A percentile compares a stretch with the other conserved stretches of the same genome.
These are phyloP conservation scores for Skeletonema tropicum DNA, from an alignment of 108 stramenopile genomes.

Conservation along the genomic window DNA sequence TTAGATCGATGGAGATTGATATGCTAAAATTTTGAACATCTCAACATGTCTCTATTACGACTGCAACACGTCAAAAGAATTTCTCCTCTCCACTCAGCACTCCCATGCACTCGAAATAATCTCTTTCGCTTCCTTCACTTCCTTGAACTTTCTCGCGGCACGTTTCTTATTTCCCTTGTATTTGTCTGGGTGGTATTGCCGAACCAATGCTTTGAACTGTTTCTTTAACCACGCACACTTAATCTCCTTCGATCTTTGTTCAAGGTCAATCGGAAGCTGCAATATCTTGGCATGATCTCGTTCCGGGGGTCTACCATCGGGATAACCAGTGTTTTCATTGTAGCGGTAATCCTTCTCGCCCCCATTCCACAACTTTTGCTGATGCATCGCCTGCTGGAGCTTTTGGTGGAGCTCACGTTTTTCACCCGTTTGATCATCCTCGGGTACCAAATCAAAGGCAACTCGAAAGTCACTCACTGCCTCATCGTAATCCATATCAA, in stretches of 20 bases:
- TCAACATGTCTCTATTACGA: too few relatives aligned
- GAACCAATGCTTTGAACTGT: constrained; percentile 59
- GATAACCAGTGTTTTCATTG: constrained; percentile 61
- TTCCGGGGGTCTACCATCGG: constrained; percentile 61
- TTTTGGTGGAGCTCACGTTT: constrained; percentile 51
- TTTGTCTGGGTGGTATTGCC: constrained; percentile 64
- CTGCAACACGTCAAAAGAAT: too few relatives aligned
- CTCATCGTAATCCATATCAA: constrained; percentile 67
- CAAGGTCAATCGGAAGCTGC: constrained; percentile 62
- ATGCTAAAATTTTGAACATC: too few relatives aligned
- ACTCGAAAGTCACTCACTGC: constrained; percentile 58
- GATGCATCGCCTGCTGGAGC: constrained; percentile 49
- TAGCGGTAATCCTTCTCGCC: constrained; percentile 53
- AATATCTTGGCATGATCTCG: constrained; percentile 65
- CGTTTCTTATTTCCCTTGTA: constrained; percentile 61
- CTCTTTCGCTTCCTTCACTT: constrained; percentile 65
- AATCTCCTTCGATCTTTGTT: constrained; percentile 42
- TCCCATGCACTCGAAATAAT: constrained; percentile 53
- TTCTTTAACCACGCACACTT: constrained; percentile 65
- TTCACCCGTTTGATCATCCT: constrained; percentile 38
- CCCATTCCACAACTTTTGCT: constrained; percentile 61
- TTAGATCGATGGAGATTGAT: too few relatives aligned
- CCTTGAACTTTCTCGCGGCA: constrained; percentile 57
- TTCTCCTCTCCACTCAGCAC: constrained; percentile 14
- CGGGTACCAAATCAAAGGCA: constrained; percentile 58